phyloP scores from a whole-genome alignment of 1,139 yeast genomes.

The Meyerozyma elateridarum region DNA sequence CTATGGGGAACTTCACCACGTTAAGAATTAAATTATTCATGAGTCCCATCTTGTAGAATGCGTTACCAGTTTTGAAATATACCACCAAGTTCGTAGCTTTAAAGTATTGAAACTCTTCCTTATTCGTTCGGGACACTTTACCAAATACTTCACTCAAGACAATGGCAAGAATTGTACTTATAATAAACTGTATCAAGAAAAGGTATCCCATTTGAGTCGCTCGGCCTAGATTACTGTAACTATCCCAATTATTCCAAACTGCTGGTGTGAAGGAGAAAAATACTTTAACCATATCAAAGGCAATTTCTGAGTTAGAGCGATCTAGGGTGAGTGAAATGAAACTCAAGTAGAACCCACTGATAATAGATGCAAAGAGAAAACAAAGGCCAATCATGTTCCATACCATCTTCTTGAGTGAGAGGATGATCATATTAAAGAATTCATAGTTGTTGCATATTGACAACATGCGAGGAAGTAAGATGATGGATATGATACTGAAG shows the following conservation, averaged over 20 bases:
- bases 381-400: conserved; percentile 52
- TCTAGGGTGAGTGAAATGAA: conserved; percentile 49
- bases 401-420: conserved; percentile 51
- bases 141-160: conserved; percentile 46
- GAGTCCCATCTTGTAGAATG: conserved; percentile 9
- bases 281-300: conserved; percentile 51
- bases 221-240: conserved; percentile 47
- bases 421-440: conserved; percentile 49
- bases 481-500: conserved; percentile 46
- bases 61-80: conserved; percentile 21
- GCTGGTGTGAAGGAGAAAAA: conserved; percentile 63
- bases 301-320: conserved; percentile 43
- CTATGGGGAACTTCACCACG: conserved; percentile 31
- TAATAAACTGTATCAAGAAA: conserved; percentile 53
- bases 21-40: conserved; percentile 15
- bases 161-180: conserved; percentile 56
- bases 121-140: conserved; percentile 33
- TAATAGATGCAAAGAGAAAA: conserved; percentile 46
- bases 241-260: conserved; percentile 58
- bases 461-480: conserved; percentile 51
- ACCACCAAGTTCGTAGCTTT: conserved; percentile 37
- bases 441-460: conserved; percentile 52
- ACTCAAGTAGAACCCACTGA: conserved; percentile 56
- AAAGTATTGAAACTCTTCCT: conserved; percentile 40
- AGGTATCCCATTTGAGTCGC: conserved; percentile 48